Evolutionary conservation across 768 basidiomycete species (phyloP).

Genomic region (Lepiota brunneoincarnata): DNA sequence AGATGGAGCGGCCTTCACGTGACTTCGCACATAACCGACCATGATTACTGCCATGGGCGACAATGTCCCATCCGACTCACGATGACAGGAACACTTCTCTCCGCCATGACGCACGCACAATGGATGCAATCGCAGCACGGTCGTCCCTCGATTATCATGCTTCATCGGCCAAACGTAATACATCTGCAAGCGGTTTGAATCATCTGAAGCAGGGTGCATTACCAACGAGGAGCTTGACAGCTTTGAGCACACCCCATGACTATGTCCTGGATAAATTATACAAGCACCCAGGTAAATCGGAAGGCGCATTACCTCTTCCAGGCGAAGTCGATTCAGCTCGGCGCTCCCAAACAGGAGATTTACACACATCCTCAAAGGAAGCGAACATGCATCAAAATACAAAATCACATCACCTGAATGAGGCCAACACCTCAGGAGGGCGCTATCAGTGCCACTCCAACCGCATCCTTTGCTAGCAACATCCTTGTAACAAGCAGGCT

Average conservation of each 20-base stretch:
- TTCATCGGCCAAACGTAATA: conserved; percentile 1
- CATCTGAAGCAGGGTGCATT: conserved; percentile 3
- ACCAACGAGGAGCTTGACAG: background rate
- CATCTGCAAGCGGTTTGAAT: background rate
- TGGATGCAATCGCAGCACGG: background rate
- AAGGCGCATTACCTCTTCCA: conserved; percentile 2
- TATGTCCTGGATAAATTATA: conserved; percentile 6
- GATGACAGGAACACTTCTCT: conserved; percentile 7
- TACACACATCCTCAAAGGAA: background rate
- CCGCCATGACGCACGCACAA: background rate
- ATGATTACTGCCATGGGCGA: background rate
- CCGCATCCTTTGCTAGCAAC: conserved; percentile 2
- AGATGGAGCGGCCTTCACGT: background rate
- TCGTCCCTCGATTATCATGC: background rate
- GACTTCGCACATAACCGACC: background rate
- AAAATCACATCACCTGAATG: conserved; percentile 2
- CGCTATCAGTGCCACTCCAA: background rate
- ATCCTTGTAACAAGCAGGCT: conserved; percentile 15
- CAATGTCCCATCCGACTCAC: background rate
- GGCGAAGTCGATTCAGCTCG: background rate
- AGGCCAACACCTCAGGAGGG: conserved; percentile 2
- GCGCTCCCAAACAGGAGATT: background rate
- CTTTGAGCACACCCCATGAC: conserved; percentile 11
- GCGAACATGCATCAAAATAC: background rate
- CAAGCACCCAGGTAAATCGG: conserved; percentile 1